phyloP scores from a whole-genome alignment of 257 asterid genomes.

The Mitragyna speciosa region DNA sequence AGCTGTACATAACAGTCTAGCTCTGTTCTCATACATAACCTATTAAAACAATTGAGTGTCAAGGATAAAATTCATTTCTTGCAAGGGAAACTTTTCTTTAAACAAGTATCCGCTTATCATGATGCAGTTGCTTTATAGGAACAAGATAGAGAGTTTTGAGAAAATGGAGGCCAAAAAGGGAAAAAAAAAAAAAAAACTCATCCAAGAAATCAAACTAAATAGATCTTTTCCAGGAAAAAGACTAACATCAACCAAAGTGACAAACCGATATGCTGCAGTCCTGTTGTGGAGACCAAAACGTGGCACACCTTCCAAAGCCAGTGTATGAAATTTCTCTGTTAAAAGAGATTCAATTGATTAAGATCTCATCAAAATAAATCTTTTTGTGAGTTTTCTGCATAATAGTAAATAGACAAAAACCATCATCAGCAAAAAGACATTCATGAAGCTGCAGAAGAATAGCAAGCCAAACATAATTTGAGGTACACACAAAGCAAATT shows the following conservation, averaged over 20 bases:
- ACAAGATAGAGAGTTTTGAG: background rate
- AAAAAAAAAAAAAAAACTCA: background rate
- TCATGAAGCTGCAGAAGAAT: too few species aligned
- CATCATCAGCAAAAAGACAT: too few species aligned
- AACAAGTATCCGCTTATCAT: background rate
- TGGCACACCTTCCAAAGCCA: constrained; percentile 90
- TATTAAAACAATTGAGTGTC: constrained; percentile 21
- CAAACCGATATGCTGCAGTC: constrained; percentile 94
- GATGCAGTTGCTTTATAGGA: background rate
- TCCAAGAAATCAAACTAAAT: background rate
- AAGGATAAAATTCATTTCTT: background rate
- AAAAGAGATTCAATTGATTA: constrained; percentile 6
- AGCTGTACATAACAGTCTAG: constrained; percentile 72
- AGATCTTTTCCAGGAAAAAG: constrained; percentile 17
- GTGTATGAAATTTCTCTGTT: constrained; percentile 81
- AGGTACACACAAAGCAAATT: too few species aligned
- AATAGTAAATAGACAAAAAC: too few species aligned
- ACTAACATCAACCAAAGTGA: constrained; percentile 91
- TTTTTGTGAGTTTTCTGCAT: too few species aligned
- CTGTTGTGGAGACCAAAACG: constrained; percentile 74
- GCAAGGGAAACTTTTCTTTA: background rate
- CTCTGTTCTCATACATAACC: constrained; percentile 95
- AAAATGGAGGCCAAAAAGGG: too few species aligned
- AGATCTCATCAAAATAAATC: background rate
- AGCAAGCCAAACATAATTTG: too few species aligned